Percentiles rank a stretch among this genome's conserved stretches.
phyloP scores from a whole-genome alignment of 176 grass and related monocot genomes.

The Paspalum vaginatum region DNA sequence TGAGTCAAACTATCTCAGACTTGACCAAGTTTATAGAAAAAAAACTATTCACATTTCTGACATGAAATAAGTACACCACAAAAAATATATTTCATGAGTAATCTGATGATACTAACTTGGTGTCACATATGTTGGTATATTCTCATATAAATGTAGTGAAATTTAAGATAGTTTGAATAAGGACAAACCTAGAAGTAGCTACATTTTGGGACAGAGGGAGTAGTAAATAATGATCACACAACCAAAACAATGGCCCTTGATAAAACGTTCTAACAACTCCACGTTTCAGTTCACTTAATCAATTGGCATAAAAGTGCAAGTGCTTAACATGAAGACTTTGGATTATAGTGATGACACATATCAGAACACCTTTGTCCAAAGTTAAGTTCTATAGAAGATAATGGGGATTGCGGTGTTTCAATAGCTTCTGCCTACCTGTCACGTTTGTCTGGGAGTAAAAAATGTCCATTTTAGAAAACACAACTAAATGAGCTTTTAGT shows the following conservation, averaged over 20 bases:
- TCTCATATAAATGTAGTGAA: too few relatives aligned
- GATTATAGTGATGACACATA: background rate
- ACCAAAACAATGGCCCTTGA: background rate
- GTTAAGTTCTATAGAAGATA: conserved; percentile 30
- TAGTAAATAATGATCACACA: background rate
- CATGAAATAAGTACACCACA: too few relatives aligned
- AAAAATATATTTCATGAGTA: too few relatives aligned
- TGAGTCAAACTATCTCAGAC: too few relatives aligned
- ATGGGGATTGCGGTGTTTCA: conserved; percentile 36
- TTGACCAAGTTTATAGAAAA: too few relatives aligned
- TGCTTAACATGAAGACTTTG: conserved; percentile 8
- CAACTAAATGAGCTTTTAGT: background rate
- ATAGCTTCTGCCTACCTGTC: background rate
- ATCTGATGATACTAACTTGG: too few relatives aligned
- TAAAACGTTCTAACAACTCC: conserved; percentile 12
- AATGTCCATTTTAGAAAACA: background rate
- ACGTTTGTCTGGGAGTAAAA: background rate
- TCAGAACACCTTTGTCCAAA: conserved; percentile 7
- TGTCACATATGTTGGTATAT: too few relatives aligned
- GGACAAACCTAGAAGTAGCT: too few relatives aligned
- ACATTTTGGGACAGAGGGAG: background rate
- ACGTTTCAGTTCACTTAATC: conserved; percentile 8
- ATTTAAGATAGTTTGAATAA: too few relatives aligned
- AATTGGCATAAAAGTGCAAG: conserved; percentile 5
- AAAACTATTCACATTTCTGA: too few relatives aligned